Percentiles rank a stretch among this genome's conserved stretches.
These are phyloP conservation scores for Chlorencoelia australis DNA, from an alignment of 2,329 filamentous ascomycete species.

Conservation along the genomic window DNA sequence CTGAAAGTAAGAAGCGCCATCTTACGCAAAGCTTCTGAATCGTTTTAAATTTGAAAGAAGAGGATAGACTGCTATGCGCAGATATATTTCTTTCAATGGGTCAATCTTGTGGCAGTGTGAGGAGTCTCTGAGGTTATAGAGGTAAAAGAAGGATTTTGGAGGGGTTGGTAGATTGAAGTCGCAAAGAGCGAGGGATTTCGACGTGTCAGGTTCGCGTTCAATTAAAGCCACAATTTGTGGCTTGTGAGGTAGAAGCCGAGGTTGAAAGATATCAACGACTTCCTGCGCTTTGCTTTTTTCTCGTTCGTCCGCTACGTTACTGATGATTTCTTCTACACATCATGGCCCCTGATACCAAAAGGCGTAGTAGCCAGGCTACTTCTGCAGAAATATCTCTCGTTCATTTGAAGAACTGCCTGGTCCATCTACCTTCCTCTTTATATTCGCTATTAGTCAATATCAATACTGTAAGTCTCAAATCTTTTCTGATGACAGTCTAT, in stretches of 20 bases:
- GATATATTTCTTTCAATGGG: too few relatives aligned
- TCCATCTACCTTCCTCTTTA: constrained; percentile 80
- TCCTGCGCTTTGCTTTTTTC: neutral
- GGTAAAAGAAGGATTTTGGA: too few relatives aligned
- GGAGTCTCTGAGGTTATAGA: too few relatives aligned
- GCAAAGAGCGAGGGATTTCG: too few relatives aligned
- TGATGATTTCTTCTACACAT: constrained; percentile 4
- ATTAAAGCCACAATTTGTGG: too few relatives aligned
- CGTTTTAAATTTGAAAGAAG: neutral
- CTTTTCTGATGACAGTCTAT: neutral
- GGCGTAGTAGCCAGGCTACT: constrained; percentile 48
- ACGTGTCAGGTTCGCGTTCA: too few relatives aligned
- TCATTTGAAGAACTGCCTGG: constrained; percentile 86
- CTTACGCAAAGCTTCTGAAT: constrained; percentile 25
- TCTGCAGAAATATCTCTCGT: constrained; percentile 77
- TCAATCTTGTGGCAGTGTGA: too few relatives aligned
- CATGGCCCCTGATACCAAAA: constrained; percentile 19
- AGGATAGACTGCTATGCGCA: neutral
- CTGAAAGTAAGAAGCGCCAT: constrained; percentile 84
- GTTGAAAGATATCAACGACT: too few relatives aligned
- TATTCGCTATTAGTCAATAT: constrained; percentile 79
- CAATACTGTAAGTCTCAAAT: constrained; percentile 62
- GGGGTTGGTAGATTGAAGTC: too few relatives aligned
- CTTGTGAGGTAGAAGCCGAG: too few relatives aligned
- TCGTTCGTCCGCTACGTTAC: neutral